Evolutionary conservation across 768 basidiomycete species (phyloP).

Genomic region (Myochromella boudieri): DNA sequence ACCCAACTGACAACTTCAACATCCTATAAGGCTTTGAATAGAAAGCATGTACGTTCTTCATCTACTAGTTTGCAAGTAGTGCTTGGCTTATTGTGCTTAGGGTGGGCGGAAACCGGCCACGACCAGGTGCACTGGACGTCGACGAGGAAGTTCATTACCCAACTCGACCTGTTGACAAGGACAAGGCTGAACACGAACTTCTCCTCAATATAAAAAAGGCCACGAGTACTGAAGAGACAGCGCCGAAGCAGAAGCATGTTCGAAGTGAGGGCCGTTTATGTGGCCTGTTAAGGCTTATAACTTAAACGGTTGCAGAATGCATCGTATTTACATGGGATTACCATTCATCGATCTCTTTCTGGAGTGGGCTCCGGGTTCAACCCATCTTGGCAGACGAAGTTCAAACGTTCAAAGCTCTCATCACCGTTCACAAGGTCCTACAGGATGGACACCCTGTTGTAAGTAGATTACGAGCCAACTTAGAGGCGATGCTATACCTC

Average conservation of each 20-base stretch:
- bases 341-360: slow-evolving; percentile 95
- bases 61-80: neutral
- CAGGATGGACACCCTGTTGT: slow-evolving; percentile 98
- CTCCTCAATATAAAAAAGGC: slow-evolving; percentile 98
- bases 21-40: slow-evolving; percentile 2
- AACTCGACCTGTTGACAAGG: slow-evolving; percentile 96
- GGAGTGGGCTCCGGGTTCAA: slow-evolving; percentile 95
- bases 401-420: slow-evolving; percentile 97
- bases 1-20: slow-evolving; percentile 2
- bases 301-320: slow-evolving; percentile 88
- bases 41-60: slow-evolving; percentile 15
- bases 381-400: slow-evolving; percentile 97
- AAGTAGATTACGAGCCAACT: slow-evolving; percentile 19
- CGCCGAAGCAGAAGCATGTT: slow-evolving; percentile 99
- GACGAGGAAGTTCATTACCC: slow-evolving; percentile 91
- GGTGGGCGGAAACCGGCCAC: slow-evolving; percentile 39
- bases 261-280: slow-evolving; percentile 87
- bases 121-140: slow-evolving; percentile 55
- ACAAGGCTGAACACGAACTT: slow-evolving; percentile 94
- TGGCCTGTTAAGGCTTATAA: too few species aligned
- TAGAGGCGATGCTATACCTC: slow-evolving; percentile 1
- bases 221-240: slow-evolving; percentile 90
- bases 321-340: slow-evolving; percentile 99
- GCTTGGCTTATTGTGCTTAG: slow-evolving; percentile 21
- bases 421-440: slow-evolving; percentile 95